Evolutionary conservation across 805 yeast species (phyloP).

Genomic region (Pichia californica): DNA sequence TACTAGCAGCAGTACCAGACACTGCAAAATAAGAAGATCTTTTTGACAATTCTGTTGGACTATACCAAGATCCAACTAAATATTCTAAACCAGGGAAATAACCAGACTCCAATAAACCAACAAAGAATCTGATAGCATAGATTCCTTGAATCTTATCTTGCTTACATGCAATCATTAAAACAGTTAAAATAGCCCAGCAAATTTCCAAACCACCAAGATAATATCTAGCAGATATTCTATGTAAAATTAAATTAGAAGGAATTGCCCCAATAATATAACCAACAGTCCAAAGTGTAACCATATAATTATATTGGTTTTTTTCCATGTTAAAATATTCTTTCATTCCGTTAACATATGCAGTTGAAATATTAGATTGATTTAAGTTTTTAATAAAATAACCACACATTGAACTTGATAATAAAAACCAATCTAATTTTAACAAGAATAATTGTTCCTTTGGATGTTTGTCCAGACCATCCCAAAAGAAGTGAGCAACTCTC

Average conservation of each 20-base stretch:
- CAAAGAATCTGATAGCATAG: conserved; percentile 54
- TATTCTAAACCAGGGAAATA: conserved; percentile 56
- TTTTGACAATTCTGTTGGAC: conserved; percentile 47
- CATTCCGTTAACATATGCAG: conserved; percentile 64
- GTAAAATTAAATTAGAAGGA: conserved; percentile 41
- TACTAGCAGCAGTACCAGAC: conserved; percentile 51
- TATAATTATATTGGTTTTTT: conserved; percentile 43
- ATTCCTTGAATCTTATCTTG: conserved; percentile 32
- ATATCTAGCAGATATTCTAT: conserved; percentile 34
- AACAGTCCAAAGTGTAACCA: conserved; percentile 41
- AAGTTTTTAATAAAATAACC: conserved; percentile 63
- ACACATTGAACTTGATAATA: conserved; percentile 42
- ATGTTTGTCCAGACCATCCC: conserved; percentile 31
- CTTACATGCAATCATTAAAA: conserved; percentile 5
- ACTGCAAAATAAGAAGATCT: conserved; percentile 54
- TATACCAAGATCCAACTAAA: conserved; percentile 51
- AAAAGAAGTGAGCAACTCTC: conserved; percentile 13
- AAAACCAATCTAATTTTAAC: conserved; percentile 45
- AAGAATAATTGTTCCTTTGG: conserved; percentile 33
- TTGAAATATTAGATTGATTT: conserved; percentile 51
- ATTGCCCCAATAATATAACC: conserved; percentile 45
- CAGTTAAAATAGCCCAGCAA: conserved; percentile 4
- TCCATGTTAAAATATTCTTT: conserved; percentile 46
- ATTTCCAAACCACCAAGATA: conserved; percentile 38
- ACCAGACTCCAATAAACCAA: conserved; percentile 63